Conservation (phyloP, 2,329 filamentous ascomycete genomes). For the Beauveria pseudobassiana region DNA sequence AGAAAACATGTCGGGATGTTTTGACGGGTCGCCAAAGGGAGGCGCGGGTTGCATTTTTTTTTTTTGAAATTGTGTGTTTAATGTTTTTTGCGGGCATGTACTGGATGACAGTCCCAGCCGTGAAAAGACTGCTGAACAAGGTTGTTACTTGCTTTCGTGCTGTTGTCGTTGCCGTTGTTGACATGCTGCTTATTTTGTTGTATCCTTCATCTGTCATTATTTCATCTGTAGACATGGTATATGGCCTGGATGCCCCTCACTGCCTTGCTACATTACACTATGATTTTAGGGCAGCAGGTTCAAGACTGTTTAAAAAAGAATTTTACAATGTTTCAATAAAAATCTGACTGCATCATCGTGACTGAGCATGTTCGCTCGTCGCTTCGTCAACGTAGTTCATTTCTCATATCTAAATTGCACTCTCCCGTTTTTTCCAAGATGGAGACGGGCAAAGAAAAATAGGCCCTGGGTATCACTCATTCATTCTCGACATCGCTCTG, state of each 20-base stretch:
- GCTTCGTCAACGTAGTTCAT: neutral
- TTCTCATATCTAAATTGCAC: neutral
- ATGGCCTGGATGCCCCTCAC: neutral
- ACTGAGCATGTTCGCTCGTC: neutral
- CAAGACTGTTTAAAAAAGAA: neutral
- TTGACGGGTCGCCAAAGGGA: conserved; percentile 11
- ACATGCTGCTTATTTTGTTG: neutral
- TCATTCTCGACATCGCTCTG: conserved; percentile 1
- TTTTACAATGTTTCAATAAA: neutral
- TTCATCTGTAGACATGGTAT: conserved; percentile 8
- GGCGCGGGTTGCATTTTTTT: neutral
- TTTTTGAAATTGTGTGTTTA: neutral
- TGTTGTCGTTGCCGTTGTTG: neutral
- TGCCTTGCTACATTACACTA: neutral
- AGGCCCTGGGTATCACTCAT: neutral
- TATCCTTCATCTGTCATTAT: conserved; percentile 11
- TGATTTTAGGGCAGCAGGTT: neutral
- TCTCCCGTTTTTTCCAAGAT: neutral
- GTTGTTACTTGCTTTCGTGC: neutral
- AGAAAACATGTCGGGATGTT: conserved; percentile 2
- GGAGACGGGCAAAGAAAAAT: neutral
- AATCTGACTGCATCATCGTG: neutral
- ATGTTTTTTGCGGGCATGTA: conserved; percentile 4
- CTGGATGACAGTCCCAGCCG: neutral
- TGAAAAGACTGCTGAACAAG: neutral